Evolutionary conservation across 192 early-diverging fungal genomes (phyloP), one percentile per base, ranked within the genome.

Genomic region (Mortierella alpina): DNA sequence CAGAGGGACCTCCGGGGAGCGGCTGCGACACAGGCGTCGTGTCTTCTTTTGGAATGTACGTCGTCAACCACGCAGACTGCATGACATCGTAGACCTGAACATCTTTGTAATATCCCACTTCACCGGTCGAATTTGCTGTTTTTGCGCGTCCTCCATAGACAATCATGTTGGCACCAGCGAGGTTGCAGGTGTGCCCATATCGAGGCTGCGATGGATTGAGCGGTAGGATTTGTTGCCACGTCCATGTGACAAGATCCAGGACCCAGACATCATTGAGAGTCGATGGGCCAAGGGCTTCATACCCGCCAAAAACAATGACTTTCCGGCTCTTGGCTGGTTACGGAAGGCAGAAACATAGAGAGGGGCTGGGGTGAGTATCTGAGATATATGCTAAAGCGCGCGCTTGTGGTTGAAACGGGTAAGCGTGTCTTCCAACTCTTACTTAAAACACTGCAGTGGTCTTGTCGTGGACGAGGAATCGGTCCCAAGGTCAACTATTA

Each of bases 371-470:
- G 51, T 64, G 10, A 9, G 6, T 52, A 46, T 60, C 41, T 7
- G 41, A 6, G 42, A 20, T 55, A 3, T 8, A 8, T 55, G 11
- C 1, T 55, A n/a, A 1, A 20, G 2, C 53, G 15, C 22, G 2
- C 53, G 15, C 22, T 17, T 14, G 17, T 14, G 12, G 49, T 50
- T 11, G 11, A 17, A 17, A 50, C 49, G 1, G 49, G 49, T 50
- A 50, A 17, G 12, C 17, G 11, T 50, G 17, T 50, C 12, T 11
- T 55, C 22, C 2, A 20, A 8, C 53, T 44, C 61, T 72, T 72
- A 80, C 77, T 80, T 7, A 72, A 46, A 8, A 80, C 77, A 63
- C 77, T 80, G 66, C 77, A 80, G 20, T 80, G 77, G 20, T 72
- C 59, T 5, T 72, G 65, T 18, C 77, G 77, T 12, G 50, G 47